These are phyloP conservation scores for Lignosus rhinocerotis DNA, from an alignment of 1,284 basidiomycete genomes.

Conservation along the genomic window DNA sequence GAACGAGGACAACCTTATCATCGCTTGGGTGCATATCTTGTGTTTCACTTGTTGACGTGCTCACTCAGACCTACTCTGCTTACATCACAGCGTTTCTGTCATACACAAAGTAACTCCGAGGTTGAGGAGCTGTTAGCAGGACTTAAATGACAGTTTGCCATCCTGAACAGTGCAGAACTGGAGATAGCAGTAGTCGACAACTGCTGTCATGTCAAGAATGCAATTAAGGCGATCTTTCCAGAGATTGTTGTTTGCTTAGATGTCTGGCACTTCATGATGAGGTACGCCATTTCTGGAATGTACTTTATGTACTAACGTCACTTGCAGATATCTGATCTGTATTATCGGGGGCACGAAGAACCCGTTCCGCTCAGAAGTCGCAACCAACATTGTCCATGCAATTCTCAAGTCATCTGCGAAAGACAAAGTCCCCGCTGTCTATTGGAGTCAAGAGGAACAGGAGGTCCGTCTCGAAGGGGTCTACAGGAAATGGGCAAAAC, in stretches of 20 bases:
- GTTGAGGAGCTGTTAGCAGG: slow-evolving; percentile 24
- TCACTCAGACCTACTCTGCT: background rate
- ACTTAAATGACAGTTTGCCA: slow-evolving; percentile 9
- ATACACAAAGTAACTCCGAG: slow-evolving; percentile 9
- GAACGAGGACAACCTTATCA: background rate
- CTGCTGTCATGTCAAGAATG: slow-evolving; percentile 25
- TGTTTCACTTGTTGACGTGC: background rate
- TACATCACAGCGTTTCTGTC: slow-evolving; percentile 2
- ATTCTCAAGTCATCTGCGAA: slow-evolving; percentile 20
- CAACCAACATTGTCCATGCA: slow-evolving; percentile 12
- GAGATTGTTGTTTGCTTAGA: slow-evolving; percentile 11
- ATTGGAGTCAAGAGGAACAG: slow-evolving; percentile 19
- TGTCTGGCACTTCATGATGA: slow-evolving; percentile 19
- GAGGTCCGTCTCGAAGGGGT: slow-evolving; percentile 6
- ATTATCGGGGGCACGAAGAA: slow-evolving; percentile 10
- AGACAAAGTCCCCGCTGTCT: slow-evolving; percentile 12
- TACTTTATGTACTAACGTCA: no score
- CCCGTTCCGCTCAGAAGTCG: slow-evolving; percentile 8
- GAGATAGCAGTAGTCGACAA: slow-evolving; percentile 27
- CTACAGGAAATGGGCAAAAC: slow-evolving; percentile 20
- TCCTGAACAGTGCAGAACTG: slow-evolving; percentile 15
- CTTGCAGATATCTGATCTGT: background rate
- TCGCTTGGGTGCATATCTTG: background rate
- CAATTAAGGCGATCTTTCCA: slow-evolving; percentile 13
- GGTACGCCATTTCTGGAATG: slow-evolving; percentile 6